Evolutionary conservation across 176 grass and related monocot species (phyloP), one percentile per base, ranked within the genome.

Genomic region (Oryza longistaminata): DNA sequence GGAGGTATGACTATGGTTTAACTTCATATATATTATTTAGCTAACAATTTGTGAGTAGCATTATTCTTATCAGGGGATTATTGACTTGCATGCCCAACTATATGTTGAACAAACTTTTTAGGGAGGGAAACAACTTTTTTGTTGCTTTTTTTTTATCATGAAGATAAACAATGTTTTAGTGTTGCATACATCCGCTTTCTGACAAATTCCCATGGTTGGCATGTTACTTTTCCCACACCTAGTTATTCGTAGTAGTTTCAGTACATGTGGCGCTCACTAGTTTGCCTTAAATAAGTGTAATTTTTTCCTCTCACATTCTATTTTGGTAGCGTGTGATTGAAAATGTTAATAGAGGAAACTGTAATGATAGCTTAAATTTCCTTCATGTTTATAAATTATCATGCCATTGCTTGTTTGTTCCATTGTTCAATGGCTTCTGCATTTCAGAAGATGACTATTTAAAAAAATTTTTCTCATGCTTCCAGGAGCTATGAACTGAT

Each of bases 401-500:
- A 31, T 33, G 39, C 52, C 16, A n/a, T 9, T 71, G 33, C 79
- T 66, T 75, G 15, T 64, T 71, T 64, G 42, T 66, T 75, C 42
- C 64, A 42, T 5, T 76, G 17, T n/a, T 11, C 44, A 11, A 24
- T 61, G 24, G 0, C 64, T 75, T 4, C 76, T 82, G 45, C 10
- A 11, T 15, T 86, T 82, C 34, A 60, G 27, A 40, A 61, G 12
- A 58, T 88, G 27, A 22, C 7, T 78, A 29, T 48, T 52, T 73
- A 67, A 48, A 0, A 61, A 14, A 43, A 8, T 69, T 69, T 69
- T 13, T 80, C 65, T 83, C 9, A n/a, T 76, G 53, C 35, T 72
- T 87, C 61, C 85, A 98, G 95, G 95, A 98, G 95, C 83, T 98
- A 98, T 77, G 93, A 95, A 86, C 53, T 95, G 66, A 98, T 98